Evolutionary conservation across 768 basidiomycete species (phyloP).

Genomic region (Termitomyces heimii): DNA sequence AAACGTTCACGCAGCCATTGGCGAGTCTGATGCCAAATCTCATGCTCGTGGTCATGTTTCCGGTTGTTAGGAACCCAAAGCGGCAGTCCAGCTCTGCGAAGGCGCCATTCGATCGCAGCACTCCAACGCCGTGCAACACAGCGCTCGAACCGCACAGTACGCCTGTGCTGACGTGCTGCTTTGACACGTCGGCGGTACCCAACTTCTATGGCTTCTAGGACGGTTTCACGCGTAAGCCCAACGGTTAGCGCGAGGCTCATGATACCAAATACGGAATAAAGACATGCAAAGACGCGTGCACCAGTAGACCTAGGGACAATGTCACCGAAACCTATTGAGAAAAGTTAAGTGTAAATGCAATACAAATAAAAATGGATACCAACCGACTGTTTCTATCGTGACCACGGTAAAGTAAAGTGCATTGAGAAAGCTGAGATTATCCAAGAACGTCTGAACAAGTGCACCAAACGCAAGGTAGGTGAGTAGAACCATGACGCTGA

Average conservation of each 20-base stretch:
- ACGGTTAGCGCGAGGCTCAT: slow-evolving; percentile 61
- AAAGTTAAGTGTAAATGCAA: neutral
- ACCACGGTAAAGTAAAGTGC: slow-evolving; percentile 75
- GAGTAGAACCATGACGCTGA: slow-evolving; percentile 71
- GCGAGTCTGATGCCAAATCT: neutral
- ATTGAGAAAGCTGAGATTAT: slow-evolving; percentile 58
- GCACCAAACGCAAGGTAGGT: slow-evolving; percentile 72
- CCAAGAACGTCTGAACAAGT: slow-evolving; percentile 46
- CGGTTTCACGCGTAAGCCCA: slow-evolving; percentile 58
- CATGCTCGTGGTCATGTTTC: neutral
- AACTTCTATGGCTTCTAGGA: slow-evolving; percentile 70
- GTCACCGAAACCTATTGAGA: slow-evolving; percentile 64
- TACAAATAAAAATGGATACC: slow-evolving; percentile 9
- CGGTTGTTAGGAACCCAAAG: slow-evolving; percentile 46
- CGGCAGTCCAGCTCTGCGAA: slow-evolving; percentile 41
- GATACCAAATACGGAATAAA: slow-evolving; percentile 57
- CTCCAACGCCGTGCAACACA: slow-evolving; percentile 51
- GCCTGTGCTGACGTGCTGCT: slow-evolving; percentile 38
- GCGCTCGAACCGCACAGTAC: slow-evolving; percentile 32
- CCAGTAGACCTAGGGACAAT: slow-evolving; percentile 47
- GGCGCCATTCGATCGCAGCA: slow-evolving; percentile 56
- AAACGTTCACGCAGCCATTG: neutral
- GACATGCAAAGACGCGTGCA: slow-evolving; percentile 52
- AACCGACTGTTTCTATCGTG: slow-evolving; percentile 63
- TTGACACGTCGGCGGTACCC: slow-evolving; percentile 52